These are phyloP conservation scores for Actinomortierella ambigua DNA, from an alignment of 371 early-diverging fungal genomes.

Conservation along the genomic window DNA sequence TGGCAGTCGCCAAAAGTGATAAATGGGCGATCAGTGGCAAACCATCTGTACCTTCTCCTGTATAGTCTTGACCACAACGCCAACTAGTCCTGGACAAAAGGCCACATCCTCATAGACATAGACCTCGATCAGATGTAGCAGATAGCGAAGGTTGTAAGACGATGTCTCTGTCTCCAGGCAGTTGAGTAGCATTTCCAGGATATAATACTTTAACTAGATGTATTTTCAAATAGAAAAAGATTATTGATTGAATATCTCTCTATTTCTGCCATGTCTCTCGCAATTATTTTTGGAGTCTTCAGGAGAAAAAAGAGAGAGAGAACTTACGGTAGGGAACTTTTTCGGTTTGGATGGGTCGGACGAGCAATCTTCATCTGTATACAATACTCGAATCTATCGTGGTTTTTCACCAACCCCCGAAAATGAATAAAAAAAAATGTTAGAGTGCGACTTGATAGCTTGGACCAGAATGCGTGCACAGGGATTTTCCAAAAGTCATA, in stretches of 20 bases:
- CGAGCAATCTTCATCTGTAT: slow-evolving; percentile 48
- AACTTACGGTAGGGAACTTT: slow-evolving; percentile 53
- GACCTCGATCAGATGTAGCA: slow-evolving; percentile 73
- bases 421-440: slow-evolving; percentile 1
- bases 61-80: slow-evolving; percentile 71
- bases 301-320: slow-evolving; percentile 4
- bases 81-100: slow-evolving; percentile 74
- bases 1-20: slow-evolving; percentile 3
- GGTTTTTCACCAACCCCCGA: no score
- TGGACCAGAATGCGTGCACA: no score
- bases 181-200: slow-evolving; percentile 69
- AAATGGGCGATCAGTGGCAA: not conserved
- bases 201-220: slow-evolving; percentile 73
- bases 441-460: no score
- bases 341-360: slow-evolving; percentile 41
- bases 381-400: slow-evolving; percentile 58
- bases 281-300: not conserved
- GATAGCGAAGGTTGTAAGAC: slow-evolving; percentile 69
- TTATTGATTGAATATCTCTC: no score
- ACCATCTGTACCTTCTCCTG: slow-evolving; percentile 68
- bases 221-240: no score
- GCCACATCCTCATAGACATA: slow-evolving; percentile 80
- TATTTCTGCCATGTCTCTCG: not conserved
- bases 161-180: slow-evolving; percentile 72
- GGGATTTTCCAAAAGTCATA: no score